Percentiles rank a stretch among this genome's conserved stretches.
phyloP scores from a whole-genome alignment of 352 stramenopile genomes.

The Phytophthora hybrid region DNA sequence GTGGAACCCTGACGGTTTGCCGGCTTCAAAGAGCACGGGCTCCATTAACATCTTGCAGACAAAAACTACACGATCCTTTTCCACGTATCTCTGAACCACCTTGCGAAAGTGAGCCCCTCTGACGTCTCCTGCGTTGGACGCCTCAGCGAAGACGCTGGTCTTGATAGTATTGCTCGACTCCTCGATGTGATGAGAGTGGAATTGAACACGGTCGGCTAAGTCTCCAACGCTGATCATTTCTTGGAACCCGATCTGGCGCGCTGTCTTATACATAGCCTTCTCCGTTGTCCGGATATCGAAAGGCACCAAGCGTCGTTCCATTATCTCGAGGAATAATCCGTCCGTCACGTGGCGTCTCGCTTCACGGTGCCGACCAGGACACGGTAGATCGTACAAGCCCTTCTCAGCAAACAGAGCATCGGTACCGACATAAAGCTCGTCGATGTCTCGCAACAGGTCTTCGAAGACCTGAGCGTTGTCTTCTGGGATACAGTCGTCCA shows the following conservation, averaged over 20 bases:
- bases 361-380: conserved; percentile 30
- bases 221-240: neutral
- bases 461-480: conserved; percentile 27
- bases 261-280: conserved; percentile 19
- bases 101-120: conserved; percentile 14
- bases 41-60: conserved; percentile 34
- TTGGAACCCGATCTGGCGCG: conserved; percentile 8
- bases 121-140: neutral
- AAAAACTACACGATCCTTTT: conserved; percentile 29
- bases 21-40: conserved; percentile 6
- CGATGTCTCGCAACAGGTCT: conserved; percentile 23
- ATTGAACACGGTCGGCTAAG: neutral
- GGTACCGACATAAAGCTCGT: conserved; percentile 36
- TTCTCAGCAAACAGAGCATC: conserved; percentile 29
- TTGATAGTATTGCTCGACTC: conserved; percentile 15
- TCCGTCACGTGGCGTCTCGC: conserved; percentile 19
- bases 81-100: conserved; percentile 32
- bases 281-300: conserved; percentile 22
- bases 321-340: conserved; percentile 39
- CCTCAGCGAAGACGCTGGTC: conserved; percentile 13
- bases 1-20: conserved; percentile 2
- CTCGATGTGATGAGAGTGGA: conserved; percentile 15
- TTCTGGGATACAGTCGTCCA: neutral
- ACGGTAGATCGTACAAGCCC: conserved; percentile 23
- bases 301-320: conserved; percentile 32